A percentile compares a stretch with the other conserved stretches of the same genome.
Conservation (phyloP, 1,284 basidiomycete species). For the Ustanciosporium gigantosporum region DNA sequence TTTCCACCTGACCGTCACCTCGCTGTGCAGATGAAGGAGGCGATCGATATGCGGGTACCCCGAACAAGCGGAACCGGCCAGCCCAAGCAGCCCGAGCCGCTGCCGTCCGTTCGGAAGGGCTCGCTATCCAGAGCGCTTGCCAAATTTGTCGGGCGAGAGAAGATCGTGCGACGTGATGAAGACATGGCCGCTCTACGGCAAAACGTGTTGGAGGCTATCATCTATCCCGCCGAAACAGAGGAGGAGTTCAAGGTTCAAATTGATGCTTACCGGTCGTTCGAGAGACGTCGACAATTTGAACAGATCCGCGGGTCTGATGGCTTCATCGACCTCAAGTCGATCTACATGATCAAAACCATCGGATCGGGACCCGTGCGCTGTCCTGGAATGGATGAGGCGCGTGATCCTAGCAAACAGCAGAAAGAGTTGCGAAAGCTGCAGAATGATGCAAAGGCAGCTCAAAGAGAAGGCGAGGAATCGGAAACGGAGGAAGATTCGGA, state of each 20-base stretch:
- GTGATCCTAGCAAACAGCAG: slow-evolving; percentile 3
- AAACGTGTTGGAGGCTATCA: slow-evolving; percentile 45
- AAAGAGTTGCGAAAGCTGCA: slow-evolving; percentile 1
- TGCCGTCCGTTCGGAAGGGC: neutral
- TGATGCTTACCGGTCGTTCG: slow-evolving; percentile 44
- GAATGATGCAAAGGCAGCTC: slow-evolving; percentile 61
- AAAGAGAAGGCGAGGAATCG: slow-evolving; percentile 62
- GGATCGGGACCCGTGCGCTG: slow-evolving; percentile 40
- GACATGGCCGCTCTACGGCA: slow-evolving; percentile 60
- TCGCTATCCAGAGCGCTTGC: slow-evolving; percentile 25
- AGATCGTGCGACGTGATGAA: slow-evolving; percentile 42
- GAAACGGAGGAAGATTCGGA: slow-evolving; percentile 59
- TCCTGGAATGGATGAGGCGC: slow-evolving; percentile 35
- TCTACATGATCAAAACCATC: slow-evolving; percentile 69
- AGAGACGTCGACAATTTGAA: slow-evolving; percentile 66
- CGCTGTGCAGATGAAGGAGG: slow-evolving; percentile 62
- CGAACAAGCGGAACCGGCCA: neutral
- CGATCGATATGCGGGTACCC: slow-evolving; percentile 28
- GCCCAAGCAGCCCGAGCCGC: neutral
- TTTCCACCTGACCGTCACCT: slow-evolving; percentile 71
- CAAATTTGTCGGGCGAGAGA: slow-evolving; percentile 29
- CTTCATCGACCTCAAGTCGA: slow-evolving; percentile 71
- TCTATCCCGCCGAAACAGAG: slow-evolving; percentile 30
- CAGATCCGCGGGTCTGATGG: slow-evolving; percentile 73
- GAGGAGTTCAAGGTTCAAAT: slow-evolving; percentile 44